Percentiles rank a stretch among this genome's conserved stretches.
These are phyloP conservation scores for Leccinum arenicola DNA, from an alignment of 768 basidiomycete species.

Conservation along the genomic window DNA sequence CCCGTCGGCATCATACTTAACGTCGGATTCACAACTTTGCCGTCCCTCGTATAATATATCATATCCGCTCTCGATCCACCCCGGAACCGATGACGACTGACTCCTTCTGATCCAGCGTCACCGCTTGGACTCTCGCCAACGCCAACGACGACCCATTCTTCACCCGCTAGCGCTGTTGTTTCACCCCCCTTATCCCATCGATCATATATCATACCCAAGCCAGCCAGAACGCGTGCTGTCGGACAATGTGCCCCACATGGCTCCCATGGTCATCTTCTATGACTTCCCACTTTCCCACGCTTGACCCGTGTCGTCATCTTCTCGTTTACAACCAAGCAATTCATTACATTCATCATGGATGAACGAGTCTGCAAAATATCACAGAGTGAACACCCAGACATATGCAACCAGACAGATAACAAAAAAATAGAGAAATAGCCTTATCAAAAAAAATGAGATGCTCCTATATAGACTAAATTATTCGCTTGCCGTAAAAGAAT, in stretches of 20 bases:
- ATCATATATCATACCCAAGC: no score
- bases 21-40: not conserved
- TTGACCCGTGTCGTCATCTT: not conserved
- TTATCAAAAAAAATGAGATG: constrained; percentile 3
- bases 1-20: constrained; percentile 3
- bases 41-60: not conserved
- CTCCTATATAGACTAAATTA: constrained; percentile 15
- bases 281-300: not conserved
- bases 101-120: not conserved
- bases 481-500: constrained; percentile 4
- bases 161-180: not conserved
- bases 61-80: not conserved
- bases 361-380: not conserved
- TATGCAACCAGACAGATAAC: not conserved
- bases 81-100: not conserved
- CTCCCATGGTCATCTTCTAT: not conserved
- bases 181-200: no score
- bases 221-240: not conserved
- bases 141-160: not conserved
- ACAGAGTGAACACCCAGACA: not conserved
- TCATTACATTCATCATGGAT: not conserved
- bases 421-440: constrained; percentile 5
- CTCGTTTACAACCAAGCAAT: not conserved
- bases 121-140: not conserved
- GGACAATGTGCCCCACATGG: not conserved